Percentiles rank a stretch among this genome's conserved stretches.
Evolutionary conservation across 2,329 filamentous ascomycete species (phyloP).

Genomic region (Cryphonectria naterciae): DNA sequence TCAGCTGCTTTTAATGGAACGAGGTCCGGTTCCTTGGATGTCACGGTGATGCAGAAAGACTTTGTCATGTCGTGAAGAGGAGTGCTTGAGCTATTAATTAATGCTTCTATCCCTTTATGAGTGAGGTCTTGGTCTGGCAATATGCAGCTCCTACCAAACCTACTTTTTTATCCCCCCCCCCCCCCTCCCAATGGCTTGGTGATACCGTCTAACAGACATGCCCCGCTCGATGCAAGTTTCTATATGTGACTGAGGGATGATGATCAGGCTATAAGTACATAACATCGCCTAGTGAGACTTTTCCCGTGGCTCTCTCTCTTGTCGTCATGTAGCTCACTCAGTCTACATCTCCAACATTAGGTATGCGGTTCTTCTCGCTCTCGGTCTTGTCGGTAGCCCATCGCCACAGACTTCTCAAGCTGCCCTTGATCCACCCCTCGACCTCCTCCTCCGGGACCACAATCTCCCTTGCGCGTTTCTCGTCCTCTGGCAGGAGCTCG

Average conservation of each 20-base stretch:
- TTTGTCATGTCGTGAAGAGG: background rate
- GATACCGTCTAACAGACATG: background rate
- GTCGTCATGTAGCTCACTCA: conserved; percentile 13
- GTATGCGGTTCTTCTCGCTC: conserved; percentile 43
- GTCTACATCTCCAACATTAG: conserved; percentile 34
- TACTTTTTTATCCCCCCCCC: too few relatives aligned
- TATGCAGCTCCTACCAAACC: background rate
- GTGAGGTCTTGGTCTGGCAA: background rate
- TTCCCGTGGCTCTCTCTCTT: background rate
- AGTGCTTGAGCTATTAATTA: conserved; percentile 16
- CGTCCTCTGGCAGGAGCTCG: conserved; percentile 69
- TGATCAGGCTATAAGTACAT: conserved; percentile 1
- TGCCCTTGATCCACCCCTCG: conserved; percentile 70
- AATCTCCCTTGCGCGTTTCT: conserved; percentile 66
- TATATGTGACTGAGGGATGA: background rate
- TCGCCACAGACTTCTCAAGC: conserved; percentile 55
- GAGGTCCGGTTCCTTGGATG: too few relatives aligned
- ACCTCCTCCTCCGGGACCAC: conserved; percentile 69
- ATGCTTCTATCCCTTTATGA: conserved; percentile 21
- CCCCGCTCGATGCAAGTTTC: conserved; percentile 10
- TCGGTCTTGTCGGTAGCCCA: conserved; percentile 52
- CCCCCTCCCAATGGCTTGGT: background rate
- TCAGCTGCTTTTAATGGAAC: too few relatives aligned
- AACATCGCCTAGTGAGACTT: background rate
- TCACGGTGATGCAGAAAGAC: background rate